Percentiles rank a stretch among this genome's conserved stretches.
Evolutionary conservation across 1,284 basidiomycete species (phyloP).

Genomic region (Inonotus obliquus): DNA sequence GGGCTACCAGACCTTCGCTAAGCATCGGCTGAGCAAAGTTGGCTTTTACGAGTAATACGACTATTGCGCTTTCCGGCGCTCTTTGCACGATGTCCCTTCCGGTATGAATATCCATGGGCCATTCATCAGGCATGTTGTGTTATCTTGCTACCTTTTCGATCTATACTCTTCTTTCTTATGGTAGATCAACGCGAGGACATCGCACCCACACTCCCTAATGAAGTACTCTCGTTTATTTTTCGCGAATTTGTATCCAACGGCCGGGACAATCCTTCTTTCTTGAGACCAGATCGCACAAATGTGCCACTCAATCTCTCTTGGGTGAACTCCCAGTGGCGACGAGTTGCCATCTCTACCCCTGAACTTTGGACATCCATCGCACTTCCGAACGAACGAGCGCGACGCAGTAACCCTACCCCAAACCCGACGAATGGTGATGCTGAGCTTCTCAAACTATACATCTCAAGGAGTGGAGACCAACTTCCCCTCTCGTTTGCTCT

Average conservation of each 20-base stretch:
- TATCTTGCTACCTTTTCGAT: neutral
- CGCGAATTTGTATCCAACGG: neutral
- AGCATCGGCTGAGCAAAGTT: too few relatives aligned
- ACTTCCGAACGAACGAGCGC: neutral
- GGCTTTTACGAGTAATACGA: too few relatives aligned
- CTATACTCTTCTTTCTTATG: neutral
- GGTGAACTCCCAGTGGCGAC: constrained; percentile 11
- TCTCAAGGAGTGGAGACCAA: constrained; percentile 1
- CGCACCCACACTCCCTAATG: constrained; percentile 6
- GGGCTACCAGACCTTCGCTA: too few relatives aligned
- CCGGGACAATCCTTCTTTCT: neutral
- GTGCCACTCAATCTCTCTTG: constrained; percentile 11
- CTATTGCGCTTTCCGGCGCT: neutral
- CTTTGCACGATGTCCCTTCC: neutral
- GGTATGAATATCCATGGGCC: neutral
- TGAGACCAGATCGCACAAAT: neutral
- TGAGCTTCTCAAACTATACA: constrained; percentile 4
- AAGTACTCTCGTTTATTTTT: constrained; percentile 10
- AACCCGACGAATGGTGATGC: neutral
- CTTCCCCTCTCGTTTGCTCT: constrained; percentile 4
- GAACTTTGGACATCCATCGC: constrained; percentile 12
- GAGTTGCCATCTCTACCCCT: constrained; percentile 4
- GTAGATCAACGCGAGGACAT: neutral
- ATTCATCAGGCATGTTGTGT: neutral
- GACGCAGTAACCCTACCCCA: neutral